phyloP scores from a whole-genome alignment of 345 rosid genomes.

The Noccaea caerulescens region DNA sequence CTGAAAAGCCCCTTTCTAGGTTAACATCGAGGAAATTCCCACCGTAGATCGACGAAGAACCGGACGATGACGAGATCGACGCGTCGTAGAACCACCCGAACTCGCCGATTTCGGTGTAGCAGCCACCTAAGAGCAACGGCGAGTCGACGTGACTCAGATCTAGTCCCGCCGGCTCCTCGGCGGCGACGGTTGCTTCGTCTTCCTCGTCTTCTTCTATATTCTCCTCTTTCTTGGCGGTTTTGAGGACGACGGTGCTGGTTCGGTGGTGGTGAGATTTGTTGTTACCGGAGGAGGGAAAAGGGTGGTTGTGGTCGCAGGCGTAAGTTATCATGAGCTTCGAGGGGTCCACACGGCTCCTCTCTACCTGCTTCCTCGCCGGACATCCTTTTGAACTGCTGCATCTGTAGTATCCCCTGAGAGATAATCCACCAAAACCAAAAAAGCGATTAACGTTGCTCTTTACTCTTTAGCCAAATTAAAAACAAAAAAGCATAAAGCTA shows the following conservation, averaged over 20 bases:
- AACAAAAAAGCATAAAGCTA: neutral
- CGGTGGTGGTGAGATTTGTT: conserved; percentile 53
- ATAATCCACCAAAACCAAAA: neutral
- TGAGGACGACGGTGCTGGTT: conserved; percentile 42
- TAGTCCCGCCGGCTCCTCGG: conserved; percentile 31
- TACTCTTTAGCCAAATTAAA: neutral
- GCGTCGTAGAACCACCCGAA: conserved; percentile 65
- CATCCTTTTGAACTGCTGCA: conserved; percentile 84
- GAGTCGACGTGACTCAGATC: conserved; percentile 49
- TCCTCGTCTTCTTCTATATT: conserved; percentile 27
- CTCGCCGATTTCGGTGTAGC: conserved; percentile 48
- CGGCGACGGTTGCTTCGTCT: conserved; percentile 16
- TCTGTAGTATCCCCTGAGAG: conserved; percentile 72
- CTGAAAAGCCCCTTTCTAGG: conserved; percentile 42
- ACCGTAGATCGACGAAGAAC: conserved; percentile 46
- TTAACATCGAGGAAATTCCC: conserved; percentile 39
- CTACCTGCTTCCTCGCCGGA: conserved; percentile 83
- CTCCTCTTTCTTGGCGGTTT: conserved; percentile 38
- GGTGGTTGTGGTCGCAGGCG: conserved; percentile 76
- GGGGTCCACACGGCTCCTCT: conserved; percentile 74
- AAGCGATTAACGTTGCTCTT: conserved; percentile 5
- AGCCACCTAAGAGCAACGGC: conserved; percentile 44
- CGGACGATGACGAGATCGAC: conserved; percentile 47
- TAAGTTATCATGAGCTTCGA: conserved; percentile 61
- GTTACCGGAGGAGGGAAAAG: conserved; percentile 50